Percentiles rank a stretch among this genome's conserved stretches.
Evolutionary conservation across 2,329 filamentous ascomycete genomes (phyloP).

Genomic region (Fusarium sp.): DNA sequence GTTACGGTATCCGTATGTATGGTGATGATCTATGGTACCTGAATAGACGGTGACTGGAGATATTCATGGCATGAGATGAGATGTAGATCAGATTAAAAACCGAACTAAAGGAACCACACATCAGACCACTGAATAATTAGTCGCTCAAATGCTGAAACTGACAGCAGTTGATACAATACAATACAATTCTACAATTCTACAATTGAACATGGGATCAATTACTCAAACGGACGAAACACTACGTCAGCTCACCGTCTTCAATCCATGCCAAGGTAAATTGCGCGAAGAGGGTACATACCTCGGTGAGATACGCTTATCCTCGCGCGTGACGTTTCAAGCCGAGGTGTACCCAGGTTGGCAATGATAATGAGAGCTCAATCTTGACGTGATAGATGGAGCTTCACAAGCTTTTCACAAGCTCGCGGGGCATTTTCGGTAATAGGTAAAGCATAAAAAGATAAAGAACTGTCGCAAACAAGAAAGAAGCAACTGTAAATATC

Average conservation of each 20-base stretch:
- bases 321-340: conserved; percentile 35
- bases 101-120: conserved; percentile 6
- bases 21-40: background rate
- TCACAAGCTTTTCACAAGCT: conserved; percentile 43
- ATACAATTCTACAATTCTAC: background rate
- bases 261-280: conserved; percentile 26
- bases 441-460: conserved; percentile 36
- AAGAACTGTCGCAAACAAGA: conserved; percentile 15
- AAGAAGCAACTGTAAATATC: conserved; percentile 5
- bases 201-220: conserved; percentile 18
- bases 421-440: conserved; percentile 31
- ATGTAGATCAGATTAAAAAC: conserved; percentile 41
- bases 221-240: conserved; percentile 22
- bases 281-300: conserved; percentile 35
- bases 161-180: background rate
- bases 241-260: conserved; percentile 28
- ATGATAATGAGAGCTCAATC: conserved; percentile 17
- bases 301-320: conserved; percentile 22
- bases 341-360: conserved; percentile 34
- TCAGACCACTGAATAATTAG: conserved; percentile 5
- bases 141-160: background rate
- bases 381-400: conserved; percentile 25
- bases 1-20: background rate
- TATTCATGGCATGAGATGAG: conserved; percentile 28
- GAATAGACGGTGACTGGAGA: background rate